phyloP scores from a whole-genome alignment of 352 stramenopile species.

The Phytophthora pisi region DNA sequence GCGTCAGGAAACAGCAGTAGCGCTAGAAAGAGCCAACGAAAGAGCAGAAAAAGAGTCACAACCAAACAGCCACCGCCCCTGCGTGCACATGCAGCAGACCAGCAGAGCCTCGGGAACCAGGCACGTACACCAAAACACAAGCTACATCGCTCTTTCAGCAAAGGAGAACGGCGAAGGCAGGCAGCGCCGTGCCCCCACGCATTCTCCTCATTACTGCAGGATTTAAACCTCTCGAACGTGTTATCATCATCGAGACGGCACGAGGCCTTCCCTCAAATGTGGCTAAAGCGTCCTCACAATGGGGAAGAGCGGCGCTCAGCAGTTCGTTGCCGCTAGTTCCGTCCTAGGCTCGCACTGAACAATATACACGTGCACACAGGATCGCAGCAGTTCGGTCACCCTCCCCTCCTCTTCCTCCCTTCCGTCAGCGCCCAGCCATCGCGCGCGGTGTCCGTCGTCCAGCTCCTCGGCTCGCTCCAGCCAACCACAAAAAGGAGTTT shows the following conservation, averaged over 20 bases:
- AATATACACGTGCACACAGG: background rate
- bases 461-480: background rate
- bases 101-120: constrained; percentile 7
- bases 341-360: constrained; percentile 3
- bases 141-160: constrained; percentile 29
- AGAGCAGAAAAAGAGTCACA: constrained; percentile 23
- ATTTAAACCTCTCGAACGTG: constrained; percentile 44
- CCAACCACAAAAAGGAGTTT: constrained; percentile 9
- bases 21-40: constrained; percentile 3
- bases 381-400: background rate
- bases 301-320: constrained; percentile 35
- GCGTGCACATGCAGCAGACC: constrained; percentile 1
- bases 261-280: constrained; percentile 42
- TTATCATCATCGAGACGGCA: constrained; percentile 41
- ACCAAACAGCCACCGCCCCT: constrained; percentile 15
- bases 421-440: constrained; percentile 3
- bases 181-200: background rate
- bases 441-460: constrained; percentile 4
- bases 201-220: constrained; percentile 29
- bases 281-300: constrained; percentile 51
- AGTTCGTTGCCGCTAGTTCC: constrained; percentile 5
- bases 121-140: constrained; percentile 10
- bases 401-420: constrained; percentile 14
- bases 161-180: constrained; percentile 19
- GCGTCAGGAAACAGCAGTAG: constrained; percentile 8